Base-by-base conservation (phyloP, 1,284 basidiomycete genomes). In the Ustilago shanxiensis region DNA sequence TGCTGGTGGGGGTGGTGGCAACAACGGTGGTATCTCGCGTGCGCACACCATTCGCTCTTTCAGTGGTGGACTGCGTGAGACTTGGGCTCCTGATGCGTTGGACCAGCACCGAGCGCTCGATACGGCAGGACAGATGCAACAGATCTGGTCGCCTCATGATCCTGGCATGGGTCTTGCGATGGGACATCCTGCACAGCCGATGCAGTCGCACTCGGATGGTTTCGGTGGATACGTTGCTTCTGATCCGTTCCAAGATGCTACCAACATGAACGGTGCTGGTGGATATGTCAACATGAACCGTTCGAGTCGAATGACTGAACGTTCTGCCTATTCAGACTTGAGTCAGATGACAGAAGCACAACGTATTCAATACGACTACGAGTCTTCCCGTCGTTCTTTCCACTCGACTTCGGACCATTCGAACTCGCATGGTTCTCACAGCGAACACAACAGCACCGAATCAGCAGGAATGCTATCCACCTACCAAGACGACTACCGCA, bases 281-380 rank as follows among this genome's bases (percentile, higher is more conserved):
- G 72, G 55, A 3, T 72, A 73, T 45, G 71, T 64, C 61, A 70
- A 67, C 64, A 71, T 73, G 73, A 73, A 76, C 53, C 67, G 79
- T 9, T 62, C 61, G n/a, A 78, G 76, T 47, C 66, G 76, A 20
- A 73, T 73, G 71, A 80, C 79, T 47, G 76, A 78, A 58, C 69
- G 79, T 14, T 76, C 72, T 13, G 57, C 16, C 33, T 64, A 72
- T 39, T 77, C 77, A 50, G 63, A 79, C 33, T 20, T 60, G 53
- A 69, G 60, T 24, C 70, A 74, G 54, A 65, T 81, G 64, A 81
- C 79, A 6, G 79, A 79, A 50, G 77, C 79, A 39, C 77, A 81
- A 49, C 70, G 79, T 3, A 81, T 81, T 53, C 77, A 79, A 66
- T 72, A 59, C 56, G 73, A 77, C 50, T 81, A 79, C 64, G 75